Base-by-base conservation (phyloP, 192 early-diverging fungal genomes). In the Coemansia sp. region DNA sequence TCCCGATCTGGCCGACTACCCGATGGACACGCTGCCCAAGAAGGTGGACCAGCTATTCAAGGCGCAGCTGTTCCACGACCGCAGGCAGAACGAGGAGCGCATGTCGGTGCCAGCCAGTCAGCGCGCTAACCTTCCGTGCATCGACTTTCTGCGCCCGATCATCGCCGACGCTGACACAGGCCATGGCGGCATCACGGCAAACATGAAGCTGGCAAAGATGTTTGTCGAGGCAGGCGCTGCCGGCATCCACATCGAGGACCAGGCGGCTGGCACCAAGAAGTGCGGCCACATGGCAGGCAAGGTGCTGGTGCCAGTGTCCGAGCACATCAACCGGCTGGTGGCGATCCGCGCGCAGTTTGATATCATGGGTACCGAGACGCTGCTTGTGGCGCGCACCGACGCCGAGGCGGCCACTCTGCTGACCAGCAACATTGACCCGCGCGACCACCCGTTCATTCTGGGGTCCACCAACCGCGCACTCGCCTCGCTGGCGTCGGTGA, bases 211-310 rank as follows among this genome's bases (percentile, higher is more conserved):
- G 42, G 89, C 93, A 84, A 95, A 95, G 86, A 93, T 97, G 91
- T 93, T 97, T 76, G 95, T 97, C 62, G 93, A 97, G 82, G 89
- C 93, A 50, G 95, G 95, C 59, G 95, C 95, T 25, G 95, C 95
- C 33, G 95, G 94, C 73, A 92, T 97, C 74, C 95, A 97, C 70
- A 73, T 92, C 46, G 93, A 96, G 79, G 93, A 96, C 83, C 93
- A 96, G 79, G 89, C 92, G 38, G 89, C 96, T 23, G 91, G 92
- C 67, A 96, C 93, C 71, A 98, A 98, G 76, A 98, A 98, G 87
- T 98, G 96, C 76, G 96, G 96, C 19, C 96, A 98, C 82, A 98
- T 98, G 96, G 96, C 94, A 52, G 96, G 96, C 54, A 98, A 98
- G 79, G 96, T 98, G 33, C 80, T 98, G n/a, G 96, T 98, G 6